Evolutionary conservation across 2,329 filamentous ascomycete genomes (phyloP).

Genomic region (Aspergillus floridensis): DNA sequence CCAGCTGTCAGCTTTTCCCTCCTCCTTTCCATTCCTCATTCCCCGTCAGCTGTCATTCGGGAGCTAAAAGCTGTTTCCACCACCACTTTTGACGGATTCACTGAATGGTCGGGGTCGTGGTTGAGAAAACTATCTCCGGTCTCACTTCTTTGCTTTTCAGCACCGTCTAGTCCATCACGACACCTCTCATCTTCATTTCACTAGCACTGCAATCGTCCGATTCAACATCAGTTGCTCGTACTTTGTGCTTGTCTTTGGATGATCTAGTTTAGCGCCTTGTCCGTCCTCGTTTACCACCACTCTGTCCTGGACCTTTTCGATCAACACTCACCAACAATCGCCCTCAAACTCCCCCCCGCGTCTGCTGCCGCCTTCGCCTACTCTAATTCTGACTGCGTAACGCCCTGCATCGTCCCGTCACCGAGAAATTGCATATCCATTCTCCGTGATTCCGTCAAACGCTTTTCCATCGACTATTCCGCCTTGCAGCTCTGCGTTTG

Average conservation of each 20-base stretch:
- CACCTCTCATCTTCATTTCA: conserved; percentile 2
- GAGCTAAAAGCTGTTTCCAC: neutral
- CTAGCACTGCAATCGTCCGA: neutral
- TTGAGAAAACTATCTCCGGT: conserved; percentile 6
- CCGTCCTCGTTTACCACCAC: conserved; percentile 17
- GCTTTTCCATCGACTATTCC: conserved; percentile 17
- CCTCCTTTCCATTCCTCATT: neutral
- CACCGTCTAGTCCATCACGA: neutral
- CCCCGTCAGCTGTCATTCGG: neutral
- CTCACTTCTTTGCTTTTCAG: conserved; percentile 8
- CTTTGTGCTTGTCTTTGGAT: conserved; percentile 1
- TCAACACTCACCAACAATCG: neutral
- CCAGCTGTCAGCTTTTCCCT: neutral
- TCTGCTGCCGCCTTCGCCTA: conserved; percentile 26
- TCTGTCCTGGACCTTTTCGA: conserved; percentile 19
- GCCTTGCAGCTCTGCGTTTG: conserved; percentile 21
- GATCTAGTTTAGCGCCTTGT: conserved; percentile 16
- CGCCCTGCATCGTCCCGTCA: conserved; percentile 26
- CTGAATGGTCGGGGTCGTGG: conserved; percentile 8
- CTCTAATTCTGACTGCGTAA: conserved; percentile 24
- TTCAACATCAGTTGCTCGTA: neutral
- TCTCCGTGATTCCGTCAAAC: conserved; percentile 14
- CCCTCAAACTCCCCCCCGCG: conserved; percentile 14
- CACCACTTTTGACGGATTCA: conserved; percentile 1
- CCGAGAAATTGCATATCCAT: conserved; percentile 19